phyloP scores from a whole-genome alignment of 2,329 filamentous ascomycete species.

The Thermothelomyces thermophilus region DNA sequence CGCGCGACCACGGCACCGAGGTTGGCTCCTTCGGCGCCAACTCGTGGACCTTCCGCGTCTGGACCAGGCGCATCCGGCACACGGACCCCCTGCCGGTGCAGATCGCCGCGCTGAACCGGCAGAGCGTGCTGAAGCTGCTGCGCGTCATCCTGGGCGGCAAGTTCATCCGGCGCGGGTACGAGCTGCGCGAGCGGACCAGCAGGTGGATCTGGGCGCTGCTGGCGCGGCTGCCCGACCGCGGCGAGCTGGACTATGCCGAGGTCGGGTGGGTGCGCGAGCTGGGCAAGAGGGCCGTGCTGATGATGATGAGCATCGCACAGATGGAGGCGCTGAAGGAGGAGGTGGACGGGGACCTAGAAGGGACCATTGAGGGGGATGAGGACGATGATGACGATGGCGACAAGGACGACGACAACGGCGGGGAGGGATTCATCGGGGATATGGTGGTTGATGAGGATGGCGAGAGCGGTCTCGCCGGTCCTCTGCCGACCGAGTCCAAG shows the following conservation, averaged over 20 bases:
- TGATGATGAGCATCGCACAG: slow-evolving; percentile 49
- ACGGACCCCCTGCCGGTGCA: slow-evolving; percentile 54
- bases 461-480: neutral
- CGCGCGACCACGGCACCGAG: slow-evolving; percentile 46
- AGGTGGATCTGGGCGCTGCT: slow-evolving; percentile 83
- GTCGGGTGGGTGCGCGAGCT: slow-evolving; percentile 72
- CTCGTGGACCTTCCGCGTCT: slow-evolving; percentile 43
- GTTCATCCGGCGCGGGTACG: slow-evolving; percentile 53
- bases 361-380: slow-evolving; percentile 25
- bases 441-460: slow-evolving; percentile 15
- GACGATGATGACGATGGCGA: slow-evolving; percentile 28
- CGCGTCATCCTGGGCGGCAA: slow-evolving; percentile 59
- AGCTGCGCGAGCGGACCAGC: slow-evolving; percentile 60
- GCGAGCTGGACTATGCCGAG: slow-evolving; percentile 68
- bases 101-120: slow-evolving; percentile 58
- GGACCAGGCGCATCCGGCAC: slow-evolving; percentile 45
- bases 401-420: slow-evolving; percentile 28
- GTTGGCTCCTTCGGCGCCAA: slow-evolving; percentile 48
- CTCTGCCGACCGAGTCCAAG: slow-evolving; percentile 19
- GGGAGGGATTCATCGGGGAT: slow-evolving; percentile 15
- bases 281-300: slow-evolving; percentile 64
- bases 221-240: slow-evolving; percentile 65
- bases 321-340: slow-evolving; percentile 41
- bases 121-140: slow-evolving; percentile 59
- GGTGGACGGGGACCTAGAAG: slow-evolving; percentile 29